A percentile compares a stretch with the other conserved stretches of the same genome.
Evolutionary conservation across 345 rosid genomes (phyloP).

Genomic region (Lepidium africanum): DNA sequence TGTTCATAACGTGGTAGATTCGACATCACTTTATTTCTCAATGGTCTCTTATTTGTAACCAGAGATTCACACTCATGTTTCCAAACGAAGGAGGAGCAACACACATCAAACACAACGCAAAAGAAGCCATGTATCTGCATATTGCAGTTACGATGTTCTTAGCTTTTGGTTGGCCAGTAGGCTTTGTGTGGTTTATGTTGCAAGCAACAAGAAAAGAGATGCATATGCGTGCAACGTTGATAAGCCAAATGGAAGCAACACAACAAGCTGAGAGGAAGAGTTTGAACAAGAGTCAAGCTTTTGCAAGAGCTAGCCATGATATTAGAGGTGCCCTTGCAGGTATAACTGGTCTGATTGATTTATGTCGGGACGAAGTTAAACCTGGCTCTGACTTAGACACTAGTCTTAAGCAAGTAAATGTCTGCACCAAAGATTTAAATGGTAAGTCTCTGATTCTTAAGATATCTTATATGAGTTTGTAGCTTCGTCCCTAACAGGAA

Average conservation of each 20-base stretch:
- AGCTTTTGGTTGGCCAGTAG: slow-evolving; percentile 21
- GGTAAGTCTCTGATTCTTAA: slow-evolving; percentile 32
- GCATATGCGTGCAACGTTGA: slow-evolving; percentile 39
- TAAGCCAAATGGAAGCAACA: slow-evolving; percentile 74
- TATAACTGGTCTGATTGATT: slow-evolving; percentile 49
- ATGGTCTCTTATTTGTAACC: background rate
- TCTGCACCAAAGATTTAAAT: slow-evolving; percentile 45
- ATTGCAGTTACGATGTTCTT: slow-evolving; percentile 22
- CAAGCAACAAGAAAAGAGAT: slow-evolving; percentile 43
- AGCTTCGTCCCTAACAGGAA: background rate
- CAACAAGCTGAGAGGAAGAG: slow-evolving; percentile 67
- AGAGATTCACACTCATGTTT: slow-evolving; percentile 52
- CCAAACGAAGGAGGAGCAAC: slow-evolving; percentile 25
- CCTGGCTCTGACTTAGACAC: slow-evolving; percentile 37
- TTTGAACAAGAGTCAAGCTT: slow-evolving; percentile 64
- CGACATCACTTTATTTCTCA: background rate
- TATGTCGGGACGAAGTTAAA: slow-evolving; percentile 32
- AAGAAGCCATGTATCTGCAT: background rate
- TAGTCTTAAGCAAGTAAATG: slow-evolving; percentile 39
- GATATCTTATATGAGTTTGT: background rate
- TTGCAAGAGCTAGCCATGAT: slow-evolving; percentile 76
- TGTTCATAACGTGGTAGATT: background rate
- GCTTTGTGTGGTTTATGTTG: slow-evolving; percentile 31
- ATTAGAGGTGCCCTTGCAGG: slow-evolving; percentile 60
- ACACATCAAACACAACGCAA: background rate